Percentiles rank a stretch among this genome's conserved stretches.
phyloP scores from a whole-genome alignment of 2,329 filamentous ascomycete genomes.

The Rhynchosporium secalis region DNA sequence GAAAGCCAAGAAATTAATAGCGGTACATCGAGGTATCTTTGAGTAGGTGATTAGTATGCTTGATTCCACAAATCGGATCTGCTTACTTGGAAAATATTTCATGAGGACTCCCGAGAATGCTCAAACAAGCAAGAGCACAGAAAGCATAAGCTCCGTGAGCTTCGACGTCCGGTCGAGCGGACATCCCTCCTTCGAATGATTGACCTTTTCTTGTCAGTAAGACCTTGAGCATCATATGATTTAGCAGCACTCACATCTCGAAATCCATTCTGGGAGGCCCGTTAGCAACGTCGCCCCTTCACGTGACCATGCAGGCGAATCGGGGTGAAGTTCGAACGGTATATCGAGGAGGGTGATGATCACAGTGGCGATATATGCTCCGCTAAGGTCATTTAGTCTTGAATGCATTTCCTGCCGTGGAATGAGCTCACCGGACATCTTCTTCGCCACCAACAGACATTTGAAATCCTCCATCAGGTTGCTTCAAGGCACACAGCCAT shows the following conservation, averaged over 20 bases:
- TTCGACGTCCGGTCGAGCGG: conserved; percentile 80
- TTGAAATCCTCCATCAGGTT: conserved; percentile 84
- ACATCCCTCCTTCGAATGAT: conserved; percentile 93
- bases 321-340: conserved; percentile 73
- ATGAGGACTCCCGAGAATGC: conserved; percentile 79
- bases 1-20: conserved; percentile 85
- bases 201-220: conserved; percentile 58
- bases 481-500: conserved; percentile 85
- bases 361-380: conserved; percentile 88
- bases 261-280: conserved; percentile 76
- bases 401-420: not conserved
- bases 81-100: conserved; percentile 70
- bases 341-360: conserved; percentile 81
- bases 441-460: conserved; percentile 86
- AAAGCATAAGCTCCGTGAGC: conserved; percentile 97
- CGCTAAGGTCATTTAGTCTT: conserved; percentile 51
- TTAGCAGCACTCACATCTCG: conserved; percentile 63
- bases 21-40: conserved; percentile 64
- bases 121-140: conserved; percentile 85
- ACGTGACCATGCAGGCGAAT: conserved; percentile 65
- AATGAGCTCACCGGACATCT: conserved; percentile 71
- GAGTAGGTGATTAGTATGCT: not conserved
- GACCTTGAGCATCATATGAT: conserved; percentile 4
- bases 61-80: not conserved
- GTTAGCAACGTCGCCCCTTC: conserved; percentile 68